Base-by-base conservation (phyloP, 192 early-diverging fungal species). In the Coemansia javaensis region DNA sequence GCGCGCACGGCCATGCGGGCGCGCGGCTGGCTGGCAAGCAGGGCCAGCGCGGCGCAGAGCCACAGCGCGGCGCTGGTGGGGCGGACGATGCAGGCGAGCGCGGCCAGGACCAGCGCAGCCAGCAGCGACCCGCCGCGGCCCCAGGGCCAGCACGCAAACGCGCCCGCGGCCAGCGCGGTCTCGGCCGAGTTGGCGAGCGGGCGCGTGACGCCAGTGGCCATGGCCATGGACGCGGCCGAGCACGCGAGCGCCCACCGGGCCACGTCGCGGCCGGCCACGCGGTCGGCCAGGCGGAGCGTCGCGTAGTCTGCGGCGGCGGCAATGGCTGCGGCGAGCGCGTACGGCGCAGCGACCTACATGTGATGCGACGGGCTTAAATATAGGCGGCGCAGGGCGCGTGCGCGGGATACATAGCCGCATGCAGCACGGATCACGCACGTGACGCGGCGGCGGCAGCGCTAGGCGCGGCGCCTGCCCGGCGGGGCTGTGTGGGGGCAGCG, bases 51-150 rank as follows among this genome's bases (percentile, higher is more conserved):
- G 13, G 91, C 63, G 48, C 80, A 87, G 2, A 89, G 40, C 95
- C 95, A 98, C 21, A 94, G 53, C 4, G 90, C 57, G 4, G 75
- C 91, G 46, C 86, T 91, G 8, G 95, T 98, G 4, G 94, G 94
- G 22, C 95, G 79, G 32, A 94, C 57, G 23, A 97, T 75, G 61
- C 95, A 97, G 0, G 83, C 81, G 6, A 88, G 31, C 1, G 88
- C 87, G 6, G 94, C 95, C 36, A 88, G 75, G 1, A 47, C 34
- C 8, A 98, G 69, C 0, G 88, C 74, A 4, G 75, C n/a, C 24
- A 34, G 42, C 36, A 64, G 30, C 15, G 50, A 43, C 5, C 23
- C 6, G 20, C 40, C 7, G 7, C 34, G 16, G n/a, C 35, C 42
- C 70, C 85, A 84, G 8, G 94, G 95, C 93, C 93, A 98, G 63